Conservation (phyloP, 768 basidiomycete genomes). For the Kwoniella bestiolae region DNA sequence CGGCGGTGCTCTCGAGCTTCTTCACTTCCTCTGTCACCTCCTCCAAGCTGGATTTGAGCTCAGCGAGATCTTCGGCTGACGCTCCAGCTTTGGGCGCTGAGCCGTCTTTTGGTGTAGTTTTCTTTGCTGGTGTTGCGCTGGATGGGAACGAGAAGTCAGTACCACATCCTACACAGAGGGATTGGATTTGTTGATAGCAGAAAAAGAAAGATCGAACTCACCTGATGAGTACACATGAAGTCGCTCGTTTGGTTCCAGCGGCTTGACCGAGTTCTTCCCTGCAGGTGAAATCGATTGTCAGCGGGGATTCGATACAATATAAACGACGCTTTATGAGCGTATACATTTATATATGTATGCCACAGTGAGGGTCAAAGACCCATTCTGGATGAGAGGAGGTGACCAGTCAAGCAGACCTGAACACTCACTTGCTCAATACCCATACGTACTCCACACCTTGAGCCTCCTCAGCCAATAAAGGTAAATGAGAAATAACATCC, state of each 20-base stretch:
- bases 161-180: background rate
- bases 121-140: constrained; percentile 47
- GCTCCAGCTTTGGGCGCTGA: constrained; percentile 42
- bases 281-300: background rate
- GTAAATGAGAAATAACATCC: constrained; percentile 97
- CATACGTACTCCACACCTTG: constrained; percentile 58
- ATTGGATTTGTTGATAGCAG: background rate
- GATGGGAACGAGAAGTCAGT: background rate
- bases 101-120: constrained; percentile 49
- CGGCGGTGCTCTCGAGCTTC: constrained; percentile 47
- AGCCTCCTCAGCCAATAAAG: constrained; percentile 91
- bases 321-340: no score
- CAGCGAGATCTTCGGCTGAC: constrained; percentile 65
- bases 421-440: constrained; percentile 57
- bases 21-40: constrained; percentile 85
- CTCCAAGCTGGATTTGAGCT: constrained; percentile 83
- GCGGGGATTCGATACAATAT: background rate
- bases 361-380: no score
- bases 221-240: constrained; percentile 93
- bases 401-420: no score
- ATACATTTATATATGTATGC: no score
- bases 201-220: constrained; percentile 21
- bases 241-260: constrained; percentile 95
- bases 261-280: constrained; percentile 89
- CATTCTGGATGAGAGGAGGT: no score